These are phyloP conservation scores for Eragrostis curvula DNA, from an alignment of 176 grass and related monocot species.

Conservation along the genomic window DNA sequence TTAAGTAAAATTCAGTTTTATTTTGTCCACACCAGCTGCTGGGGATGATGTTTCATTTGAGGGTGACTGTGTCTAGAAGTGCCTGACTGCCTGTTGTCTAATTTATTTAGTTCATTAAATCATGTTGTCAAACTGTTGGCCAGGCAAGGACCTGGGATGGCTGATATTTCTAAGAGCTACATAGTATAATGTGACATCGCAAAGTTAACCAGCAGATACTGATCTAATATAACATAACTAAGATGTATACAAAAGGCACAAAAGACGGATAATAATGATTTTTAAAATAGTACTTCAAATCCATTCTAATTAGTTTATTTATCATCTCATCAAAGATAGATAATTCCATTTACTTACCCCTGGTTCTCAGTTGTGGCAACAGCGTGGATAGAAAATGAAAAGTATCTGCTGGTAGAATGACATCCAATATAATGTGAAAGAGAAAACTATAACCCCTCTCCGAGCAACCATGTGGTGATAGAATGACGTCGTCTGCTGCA, in stretches of 20 bases:
- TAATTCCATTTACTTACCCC: no score
- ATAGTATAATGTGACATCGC: background rate
- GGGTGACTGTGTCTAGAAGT: no score
- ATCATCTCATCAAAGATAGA: no score
- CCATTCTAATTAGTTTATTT: background rate
- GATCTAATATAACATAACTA: no score
- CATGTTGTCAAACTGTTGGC: background rate
- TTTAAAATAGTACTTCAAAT: background rate
- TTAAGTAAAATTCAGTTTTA: background rate
- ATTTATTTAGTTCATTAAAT: background rate
- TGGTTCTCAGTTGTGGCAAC: background rate
- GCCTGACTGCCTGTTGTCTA: no score
- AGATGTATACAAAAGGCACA: no score
- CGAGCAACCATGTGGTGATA: slow-evolving; percentile 93
- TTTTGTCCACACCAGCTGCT: background rate
- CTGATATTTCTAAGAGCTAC: background rate
- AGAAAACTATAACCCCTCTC: slow-evolving; percentile 71
- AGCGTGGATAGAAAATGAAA: slow-evolving; percentile 10
- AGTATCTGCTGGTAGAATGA: no score
- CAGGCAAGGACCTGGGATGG: background rate
- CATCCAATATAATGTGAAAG: no score
- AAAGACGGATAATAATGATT: no score
- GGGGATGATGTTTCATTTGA: no score
- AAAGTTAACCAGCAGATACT: no score
- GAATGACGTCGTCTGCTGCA: slow-evolving; percentile 78